phyloP scores from a whole-genome alignment of 129 eudicot genomes.

The Flaveria linearis region DNA sequence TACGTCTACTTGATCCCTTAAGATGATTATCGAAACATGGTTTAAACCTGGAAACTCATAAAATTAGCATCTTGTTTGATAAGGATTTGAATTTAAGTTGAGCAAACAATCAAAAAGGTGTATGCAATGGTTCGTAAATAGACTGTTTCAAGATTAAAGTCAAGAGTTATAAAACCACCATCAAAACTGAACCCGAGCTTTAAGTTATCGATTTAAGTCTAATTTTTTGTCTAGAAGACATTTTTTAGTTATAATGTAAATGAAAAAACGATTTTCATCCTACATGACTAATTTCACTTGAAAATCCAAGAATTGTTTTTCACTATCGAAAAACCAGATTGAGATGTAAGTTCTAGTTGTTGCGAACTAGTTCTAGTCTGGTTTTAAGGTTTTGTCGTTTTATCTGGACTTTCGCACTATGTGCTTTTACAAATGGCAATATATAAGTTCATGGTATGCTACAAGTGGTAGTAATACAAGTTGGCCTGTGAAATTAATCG shows the following conservation, averaged over 20 bases:
- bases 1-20: background rate
- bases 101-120: background rate
- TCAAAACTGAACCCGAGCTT: too few relatives aligned
- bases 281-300: too few relatives aligned
- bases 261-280: too few relatives aligned
- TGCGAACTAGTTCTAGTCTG: background rate
- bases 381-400: background rate
- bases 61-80: background rate
- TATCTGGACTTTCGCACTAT: background rate
- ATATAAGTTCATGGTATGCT: background rate
- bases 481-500: background rate
- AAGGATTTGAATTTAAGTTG: background rate
- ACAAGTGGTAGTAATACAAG: constrained; percentile 23
- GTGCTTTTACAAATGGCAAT: constrained; percentile 19
- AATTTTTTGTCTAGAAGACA: background rate
- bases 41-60: background rate
- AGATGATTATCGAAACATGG: background rate
- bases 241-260: too few relatives aligned
- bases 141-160: background rate
- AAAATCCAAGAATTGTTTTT: background rate
- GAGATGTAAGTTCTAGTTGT: background rate
- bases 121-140: background rate
- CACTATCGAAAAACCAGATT: background rate
- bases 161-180: too few relatives aligned
- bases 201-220: too few relatives aligned